Base-by-base conservation (phyloP, 1,139 yeast species). In the Insectozyma bohioensis region DNA sequence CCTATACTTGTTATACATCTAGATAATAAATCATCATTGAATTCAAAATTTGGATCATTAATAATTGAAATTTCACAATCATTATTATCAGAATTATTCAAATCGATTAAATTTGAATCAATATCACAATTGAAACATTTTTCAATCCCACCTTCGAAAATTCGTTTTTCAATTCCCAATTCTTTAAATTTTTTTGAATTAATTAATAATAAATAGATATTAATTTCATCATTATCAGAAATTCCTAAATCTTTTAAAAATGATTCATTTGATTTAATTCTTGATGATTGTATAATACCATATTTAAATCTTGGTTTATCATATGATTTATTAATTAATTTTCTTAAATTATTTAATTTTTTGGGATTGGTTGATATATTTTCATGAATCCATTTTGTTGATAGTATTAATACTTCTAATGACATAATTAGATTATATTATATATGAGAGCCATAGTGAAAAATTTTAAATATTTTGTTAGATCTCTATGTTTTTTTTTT, bases 291-390 rank as follows among this genome's bases (percentile, higher is more conserved):
- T 10, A 79, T 67, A 3, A 75, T 51, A 2, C 62, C 58, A 46
- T 55, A 78, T 41, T 63, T 65, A 47, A 43, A 57, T 34, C 71
- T 58, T 4, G 69, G 66, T 38, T 70, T 67, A 37, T 67, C 61
- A 45, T 78, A 78, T 0, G 78, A 76, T 33, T 61, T 61, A 48
- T 78, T 79, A 40, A 67, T 46, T n/a, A 63, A 30, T 20, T 48
- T 39, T 18, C 45, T 36, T 14, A 62, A 37, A 9, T 41, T 45
- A 10, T 36, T 45, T 28, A 48, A 48, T 17, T 47, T 41, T 11
- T n/a, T n/a, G n/a, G n/a, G n/a, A n/a, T n/a, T n/a, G n/a, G 35
- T 21, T 2, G 28, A 32, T n/a, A 38, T 31, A 12, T 24, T 32
- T 11, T 33, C 31, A 4, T 39, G 37, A 12, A 60, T 36, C 66